These are phyloP conservation scores for Apocynum venetum DNA, from an alignment of 257 asterid species.

Conservation along the genomic window DNA sequence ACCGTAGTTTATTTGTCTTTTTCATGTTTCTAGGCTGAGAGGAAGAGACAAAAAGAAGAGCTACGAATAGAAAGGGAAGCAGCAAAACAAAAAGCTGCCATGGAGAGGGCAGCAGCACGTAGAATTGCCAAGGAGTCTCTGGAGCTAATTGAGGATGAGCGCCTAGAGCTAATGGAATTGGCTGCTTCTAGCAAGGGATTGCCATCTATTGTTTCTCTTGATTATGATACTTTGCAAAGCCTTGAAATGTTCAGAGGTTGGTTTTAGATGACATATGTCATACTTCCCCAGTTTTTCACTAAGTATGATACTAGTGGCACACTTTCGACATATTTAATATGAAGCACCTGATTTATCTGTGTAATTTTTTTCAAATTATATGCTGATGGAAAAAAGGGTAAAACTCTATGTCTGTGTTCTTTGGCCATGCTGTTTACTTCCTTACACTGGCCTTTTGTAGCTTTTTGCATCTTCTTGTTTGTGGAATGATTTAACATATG, in stretches of 20 bases:
- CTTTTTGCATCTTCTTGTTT: not conserved
- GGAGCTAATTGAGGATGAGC: slow-evolving; percentile 98
- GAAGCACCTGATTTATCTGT: not conserved
- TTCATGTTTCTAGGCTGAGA: slow-evolving; percentile 65
- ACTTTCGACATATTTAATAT: not conserved
- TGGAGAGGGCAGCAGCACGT: slow-evolving; percentile 91
- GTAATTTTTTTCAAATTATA: not conserved
- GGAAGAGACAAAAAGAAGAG: slow-evolving; percentile 90
- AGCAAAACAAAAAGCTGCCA: slow-evolving; percentile 77
- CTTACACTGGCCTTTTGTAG: not conserved
- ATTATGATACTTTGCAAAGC: slow-evolving; percentile 79
- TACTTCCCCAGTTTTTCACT: not conserved
- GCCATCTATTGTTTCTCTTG: slow-evolving; percentile 80
- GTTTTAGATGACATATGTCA: slow-evolving; percentile 26
- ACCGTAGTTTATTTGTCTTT: not conserved
- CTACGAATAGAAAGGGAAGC: slow-evolving; percentile 75
- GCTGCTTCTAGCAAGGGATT: slow-evolving; percentile 89
- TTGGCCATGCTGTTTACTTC: not conserved
- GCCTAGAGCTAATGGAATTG: slow-evolving; percentile 93
- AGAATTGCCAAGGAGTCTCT: slow-evolving; percentile 87
- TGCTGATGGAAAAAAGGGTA: not conserved
- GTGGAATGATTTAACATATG: not conserved
- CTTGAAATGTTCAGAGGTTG: slow-evolving; percentile 84
- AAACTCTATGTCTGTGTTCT: not conserved
- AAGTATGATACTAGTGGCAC: not conserved